These are phyloP conservation scores for Suillus americanus DNA, from an alignment of 768 basidiomycete species.

Conservation along the genomic window DNA sequence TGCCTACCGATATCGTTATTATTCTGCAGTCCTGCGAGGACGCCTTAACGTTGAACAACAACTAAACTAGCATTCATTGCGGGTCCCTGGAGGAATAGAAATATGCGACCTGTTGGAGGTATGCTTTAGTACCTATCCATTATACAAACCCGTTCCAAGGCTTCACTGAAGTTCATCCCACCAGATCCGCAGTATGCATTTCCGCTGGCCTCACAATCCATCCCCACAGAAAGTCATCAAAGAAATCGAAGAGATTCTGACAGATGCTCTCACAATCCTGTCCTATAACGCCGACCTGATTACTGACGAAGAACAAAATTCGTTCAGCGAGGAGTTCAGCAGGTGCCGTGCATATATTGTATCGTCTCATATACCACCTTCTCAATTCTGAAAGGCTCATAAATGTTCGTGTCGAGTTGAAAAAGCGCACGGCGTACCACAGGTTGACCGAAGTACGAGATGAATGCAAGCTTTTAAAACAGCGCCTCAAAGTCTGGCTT, in stretches of 20 bases:
- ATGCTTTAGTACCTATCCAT: background rate
- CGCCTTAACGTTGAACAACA: background rate
- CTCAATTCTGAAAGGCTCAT: background rate
- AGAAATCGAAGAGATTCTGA: background rate
- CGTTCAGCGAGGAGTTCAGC: background rate
- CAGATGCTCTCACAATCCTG: background rate
- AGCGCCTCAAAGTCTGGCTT: background rate
- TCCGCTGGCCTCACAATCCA: background rate
- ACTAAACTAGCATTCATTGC: background rate
- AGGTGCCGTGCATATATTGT: background rate
- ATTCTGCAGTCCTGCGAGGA: background rate
- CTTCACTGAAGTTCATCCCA: background rate
- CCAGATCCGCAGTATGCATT: background rate
- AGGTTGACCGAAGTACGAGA: background rate
- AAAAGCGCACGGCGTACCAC: background rate
- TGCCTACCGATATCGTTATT: background rate
- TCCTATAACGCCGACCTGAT: background rate
- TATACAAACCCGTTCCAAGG: background rate
- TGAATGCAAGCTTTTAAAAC: background rate
- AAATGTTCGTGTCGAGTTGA: background rate
- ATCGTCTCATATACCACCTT: background rate
- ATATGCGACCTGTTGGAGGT: background rate
- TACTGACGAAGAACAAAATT: background rate
- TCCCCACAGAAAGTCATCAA: background rate
- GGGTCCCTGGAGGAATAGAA: background rate